Evolutionary conservation across 2,329 filamentous ascomycete genomes (phyloP).

Genomic region (Talaromyces verruculosus): DNA sequence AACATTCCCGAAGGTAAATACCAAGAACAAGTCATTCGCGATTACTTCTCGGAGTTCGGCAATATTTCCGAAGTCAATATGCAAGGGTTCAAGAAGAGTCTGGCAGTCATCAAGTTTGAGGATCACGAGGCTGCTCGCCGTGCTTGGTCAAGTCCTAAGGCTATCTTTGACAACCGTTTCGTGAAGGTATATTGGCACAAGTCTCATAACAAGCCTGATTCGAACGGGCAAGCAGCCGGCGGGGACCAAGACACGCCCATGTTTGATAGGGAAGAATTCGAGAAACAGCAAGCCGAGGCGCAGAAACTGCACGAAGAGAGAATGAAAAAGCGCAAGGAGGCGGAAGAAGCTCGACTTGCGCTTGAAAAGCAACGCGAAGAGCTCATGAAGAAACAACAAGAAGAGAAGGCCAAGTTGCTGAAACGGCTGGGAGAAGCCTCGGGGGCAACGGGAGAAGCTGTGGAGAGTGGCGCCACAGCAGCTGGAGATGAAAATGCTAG

Average conservation of each 20-base stretch:
- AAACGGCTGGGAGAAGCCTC: slow-evolving; percentile 46
- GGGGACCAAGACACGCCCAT: slow-evolving; percentile 42
- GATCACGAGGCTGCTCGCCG: slow-evolving; percentile 52
- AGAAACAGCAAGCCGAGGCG: slow-evolving; percentile 56
- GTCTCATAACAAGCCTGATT: slow-evolving; percentile 38
- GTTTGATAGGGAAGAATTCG: slow-evolving; percentile 56
- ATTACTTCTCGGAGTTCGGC: slow-evolving; percentile 61
- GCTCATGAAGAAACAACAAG: slow-evolving; percentile 55
- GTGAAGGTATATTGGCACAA: slow-evolving; percentile 65
- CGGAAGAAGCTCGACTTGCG: slow-evolving; percentile 51
- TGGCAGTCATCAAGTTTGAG: slow-evolving; percentile 58
- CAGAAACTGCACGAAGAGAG: slow-evolving; percentile 59
- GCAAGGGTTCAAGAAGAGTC: slow-evolving; percentile 53
- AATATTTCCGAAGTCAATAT: slow-evolving; percentile 56
- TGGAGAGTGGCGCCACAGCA: slow-evolving; percentile 24
- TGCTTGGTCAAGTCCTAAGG: slow-evolving; percentile 61
- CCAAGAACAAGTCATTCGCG: slow-evolving; percentile 53
- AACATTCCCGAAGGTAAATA: slow-evolving; percentile 61
- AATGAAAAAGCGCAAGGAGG: slow-evolving; percentile 52
- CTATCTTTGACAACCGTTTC: slow-evolving; percentile 64
- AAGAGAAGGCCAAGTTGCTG: slow-evolving; percentile 53
- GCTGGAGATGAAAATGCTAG: slow-evolving; percentile 39
- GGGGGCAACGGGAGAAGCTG: slow-evolving; percentile 18
- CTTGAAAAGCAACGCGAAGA: slow-evolving; percentile 55
- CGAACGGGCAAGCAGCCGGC: slow-evolving; percentile 28